Evolutionary conservation across 768 basidiomycete species (phyloP).

Genomic region (Boletus bicolor): DNA sequence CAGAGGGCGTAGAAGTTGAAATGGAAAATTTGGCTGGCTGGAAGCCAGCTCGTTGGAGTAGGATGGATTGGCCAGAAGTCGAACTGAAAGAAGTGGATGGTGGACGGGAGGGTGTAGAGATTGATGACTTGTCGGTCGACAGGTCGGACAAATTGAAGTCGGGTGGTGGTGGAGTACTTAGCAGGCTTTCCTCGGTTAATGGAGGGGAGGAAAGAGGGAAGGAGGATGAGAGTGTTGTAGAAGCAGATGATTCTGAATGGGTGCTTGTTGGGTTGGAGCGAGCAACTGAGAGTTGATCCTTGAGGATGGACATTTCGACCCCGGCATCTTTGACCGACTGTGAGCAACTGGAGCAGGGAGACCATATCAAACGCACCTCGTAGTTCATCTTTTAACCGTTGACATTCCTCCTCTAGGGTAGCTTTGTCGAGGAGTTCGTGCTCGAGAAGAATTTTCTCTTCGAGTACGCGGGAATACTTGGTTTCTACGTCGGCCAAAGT

Average conservation of each 20-base stretch:
- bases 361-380: slow-evolving; percentile 63
- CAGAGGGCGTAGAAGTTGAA: slow-evolving; percentile 43
- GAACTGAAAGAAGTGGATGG: slow-evolving; percentile 31
- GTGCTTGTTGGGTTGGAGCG: slow-evolving; percentile 32
- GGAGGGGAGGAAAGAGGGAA: slow-evolving; percentile 31
- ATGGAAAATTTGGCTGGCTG: slow-evolving; percentile 40
- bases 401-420: slow-evolving; percentile 83
- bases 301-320: slow-evolving; percentile 79
- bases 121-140: slow-evolving; percentile 41
- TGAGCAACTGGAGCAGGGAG: slow-evolving; percentile 8
- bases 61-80: slow-evolving; percentile 41
- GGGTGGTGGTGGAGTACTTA: slow-evolving; percentile 55
- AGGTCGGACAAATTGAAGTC: slow-evolving; percentile 62
- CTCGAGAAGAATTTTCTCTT: slow-evolving; percentile 96
- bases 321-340: slow-evolving; percentile 61
- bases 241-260: slow-evolving; percentile 25
- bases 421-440: slow-evolving; percentile 93
- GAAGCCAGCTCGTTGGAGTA: slow-evolving; percentile 53
- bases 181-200: slow-evolving; percentile 51
- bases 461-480: slow-evolving; percentile 85
- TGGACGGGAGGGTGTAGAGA: slow-evolving; percentile 33
- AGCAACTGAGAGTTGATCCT: slow-evolving; percentile 60
- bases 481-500: slow-evolving; percentile 81
- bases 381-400: slow-evolving; percentile 89
- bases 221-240: slow-evolving; percentile 32